These are phyloP conservation scores for Cyphellophora europaea DNA, from an alignment of 2,329 filamentous ascomycete species.

Conservation along the genomic window DNA sequence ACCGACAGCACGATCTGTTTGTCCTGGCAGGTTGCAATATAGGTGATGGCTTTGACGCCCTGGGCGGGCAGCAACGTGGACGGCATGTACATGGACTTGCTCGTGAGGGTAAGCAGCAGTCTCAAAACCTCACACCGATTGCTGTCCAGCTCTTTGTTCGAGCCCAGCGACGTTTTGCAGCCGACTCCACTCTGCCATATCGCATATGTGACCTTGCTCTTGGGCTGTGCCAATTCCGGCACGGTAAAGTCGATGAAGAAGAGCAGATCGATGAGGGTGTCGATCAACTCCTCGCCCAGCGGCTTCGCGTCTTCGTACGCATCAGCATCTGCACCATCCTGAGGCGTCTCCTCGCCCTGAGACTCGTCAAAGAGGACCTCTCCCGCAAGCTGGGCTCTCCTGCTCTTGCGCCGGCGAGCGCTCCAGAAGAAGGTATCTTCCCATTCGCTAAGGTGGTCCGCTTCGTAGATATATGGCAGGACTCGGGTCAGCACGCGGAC, in stretches of 20 bases:
- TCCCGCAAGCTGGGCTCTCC: slow-evolving; percentile 54
- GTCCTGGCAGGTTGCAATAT: slow-evolving; percentile 77
- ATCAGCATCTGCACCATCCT: slow-evolving; percentile 43
- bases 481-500: slow-evolving; percentile 82
- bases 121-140: slow-evolving; percentile 86
- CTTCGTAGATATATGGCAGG: slow-evolving; percentile 86
- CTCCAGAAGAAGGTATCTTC: slow-evolving; percentile 93
- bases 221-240: slow-evolving; percentile 59
- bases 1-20: slow-evolving; percentile 87
- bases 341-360: no score
- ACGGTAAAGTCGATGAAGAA: slow-evolving; percentile 90
- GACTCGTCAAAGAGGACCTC: slow-evolving; percentile 81
- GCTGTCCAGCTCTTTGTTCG: slow-evolving; percentile 85
- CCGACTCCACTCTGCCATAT: slow-evolving; percentile 99
- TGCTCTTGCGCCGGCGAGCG: slow-evolving; percentile 60
- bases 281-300: slow-evolving; percentile 83
- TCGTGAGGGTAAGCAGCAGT: slow-evolving; percentile 73
- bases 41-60: slow-evolving; percentile 76
- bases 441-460: slow-evolving; percentile 72
- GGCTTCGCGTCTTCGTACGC: slow-evolving; percentile 75
- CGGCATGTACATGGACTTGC: slow-evolving; percentile 89
- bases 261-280: slow-evolving; percentile 76
- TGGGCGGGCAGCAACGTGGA: slow-evolving; percentile 69
- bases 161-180: slow-evolving; percentile 79
- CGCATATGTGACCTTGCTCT: slow-evolving; percentile 76